Evolutionary conservation across 495 filamentous ascomycete genomes (phyloP).

Genomic region (Tuber indicum): DNA sequence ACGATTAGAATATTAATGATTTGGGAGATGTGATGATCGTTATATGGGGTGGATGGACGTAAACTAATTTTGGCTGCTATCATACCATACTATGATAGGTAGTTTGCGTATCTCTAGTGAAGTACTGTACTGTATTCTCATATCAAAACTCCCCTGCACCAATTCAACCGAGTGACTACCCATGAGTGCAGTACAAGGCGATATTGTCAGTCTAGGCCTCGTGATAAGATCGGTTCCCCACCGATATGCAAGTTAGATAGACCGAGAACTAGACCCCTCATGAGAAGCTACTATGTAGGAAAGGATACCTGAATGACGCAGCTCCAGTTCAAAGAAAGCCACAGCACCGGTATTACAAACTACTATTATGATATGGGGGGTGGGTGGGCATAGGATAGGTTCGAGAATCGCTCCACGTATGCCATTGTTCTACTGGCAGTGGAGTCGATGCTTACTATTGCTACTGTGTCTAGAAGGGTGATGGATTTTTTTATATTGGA

Average conservation of each 20-base stretch:
- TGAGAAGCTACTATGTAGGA: background rate
- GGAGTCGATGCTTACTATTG: background rate
- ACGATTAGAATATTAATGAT: background rate
- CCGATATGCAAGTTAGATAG: background rate
- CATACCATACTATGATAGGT: background rate
- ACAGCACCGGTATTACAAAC: background rate
- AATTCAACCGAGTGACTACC: background rate
- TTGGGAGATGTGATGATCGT: background rate
- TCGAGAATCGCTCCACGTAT: background rate
- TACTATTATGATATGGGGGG: background rate
- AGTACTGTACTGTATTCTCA: no score
- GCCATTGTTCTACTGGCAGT: background rate
- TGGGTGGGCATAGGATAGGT: background rate
- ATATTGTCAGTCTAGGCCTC: background rate
- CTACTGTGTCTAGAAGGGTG: background rate
- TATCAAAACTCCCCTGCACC: background rate
- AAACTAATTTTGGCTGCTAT: background rate
- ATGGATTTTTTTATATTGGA: background rate
- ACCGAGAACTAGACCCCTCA: background rate
- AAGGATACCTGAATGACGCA: background rate
- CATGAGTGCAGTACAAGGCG: background rate
- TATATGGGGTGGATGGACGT: background rate
- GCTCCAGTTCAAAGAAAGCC: background rate
- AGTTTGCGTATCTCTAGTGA: background rate
- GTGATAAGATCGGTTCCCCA: background rate